Conservation (phyloP, 2,329 filamentous ascomycete species). For the Aureobasidium vineae region DNA sequence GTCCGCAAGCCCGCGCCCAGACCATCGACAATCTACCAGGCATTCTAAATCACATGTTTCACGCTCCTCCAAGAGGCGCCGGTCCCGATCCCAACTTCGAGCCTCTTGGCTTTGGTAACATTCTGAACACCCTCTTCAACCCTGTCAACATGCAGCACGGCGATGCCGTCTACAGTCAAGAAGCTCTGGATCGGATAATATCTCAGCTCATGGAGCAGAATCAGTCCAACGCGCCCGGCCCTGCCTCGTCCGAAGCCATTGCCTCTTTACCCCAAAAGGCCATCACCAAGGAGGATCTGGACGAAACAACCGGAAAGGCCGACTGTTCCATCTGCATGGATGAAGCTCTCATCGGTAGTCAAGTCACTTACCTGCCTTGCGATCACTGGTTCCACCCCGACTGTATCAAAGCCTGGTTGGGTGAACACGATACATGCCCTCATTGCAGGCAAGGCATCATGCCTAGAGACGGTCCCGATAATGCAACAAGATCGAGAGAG, state of each 20-base stretch:
- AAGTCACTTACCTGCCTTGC: constrained; percentile 78
- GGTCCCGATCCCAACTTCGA: constrained; percentile 19
- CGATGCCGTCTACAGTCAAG: constrained; percentile 86
- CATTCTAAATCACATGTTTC: constrained; percentile 25
- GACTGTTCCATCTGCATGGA: constrained; percentile 98
- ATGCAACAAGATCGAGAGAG: constrained; percentile 31
- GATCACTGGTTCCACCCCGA: constrained; percentile 89
- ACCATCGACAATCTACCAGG: constrained; percentile 12
- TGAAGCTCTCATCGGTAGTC: constrained; percentile 67
- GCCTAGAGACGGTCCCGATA: constrained; percentile 33
- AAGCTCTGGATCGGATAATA: constrained; percentile 85
- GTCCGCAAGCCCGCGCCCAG: constrained; percentile 44
- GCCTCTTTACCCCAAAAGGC: constrained; percentile 65
- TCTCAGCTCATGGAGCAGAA: constrained; percentile 85
- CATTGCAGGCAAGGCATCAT: constrained; percentile 65
- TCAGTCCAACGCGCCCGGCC: constrained; percentile 72
- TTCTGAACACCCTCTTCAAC: constrained; percentile 49
- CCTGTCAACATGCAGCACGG: constrained; percentile 53
- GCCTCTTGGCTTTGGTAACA: constrained; percentile 41
- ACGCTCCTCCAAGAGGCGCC: constrained; percentile 17
- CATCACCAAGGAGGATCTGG: constrained; percentile 66
- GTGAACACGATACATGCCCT: constrained; percentile 89
- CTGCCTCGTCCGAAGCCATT: constrained; percentile 74
- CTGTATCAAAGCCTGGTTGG: constrained; percentile 80
- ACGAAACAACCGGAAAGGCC: constrained; percentile 63